Evolutionary conservation across 225 moss, liverwort and hornwort species (phyloP).

Genomic region (Lunularia cruciata): DNA sequence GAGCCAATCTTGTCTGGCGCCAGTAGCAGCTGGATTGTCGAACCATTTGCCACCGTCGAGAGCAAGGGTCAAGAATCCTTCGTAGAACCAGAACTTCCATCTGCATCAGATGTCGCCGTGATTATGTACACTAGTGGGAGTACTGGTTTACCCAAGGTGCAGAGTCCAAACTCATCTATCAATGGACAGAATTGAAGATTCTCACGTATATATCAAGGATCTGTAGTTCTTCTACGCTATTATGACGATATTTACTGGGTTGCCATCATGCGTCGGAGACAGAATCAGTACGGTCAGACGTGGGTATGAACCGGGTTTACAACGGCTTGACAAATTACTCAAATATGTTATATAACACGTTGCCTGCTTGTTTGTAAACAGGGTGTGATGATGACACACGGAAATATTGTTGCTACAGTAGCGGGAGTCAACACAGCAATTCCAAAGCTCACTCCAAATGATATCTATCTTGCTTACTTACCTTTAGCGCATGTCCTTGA

Average conservation of each 20-base stretch:
- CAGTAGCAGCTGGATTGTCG: constrained; percentile 55
- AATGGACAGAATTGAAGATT: too few relatives aligned
- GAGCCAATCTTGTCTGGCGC: constrained; percentile 58
- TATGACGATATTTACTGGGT: too few relatives aligned
- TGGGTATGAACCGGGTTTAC: too few relatives aligned
- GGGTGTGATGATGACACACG: constrained; percentile 99
- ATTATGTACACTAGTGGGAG: constrained; percentile 99
- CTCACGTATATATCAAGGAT: too few relatives aligned
- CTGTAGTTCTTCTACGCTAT: too few relatives aligned
- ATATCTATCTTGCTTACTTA: constrained; percentile 85
- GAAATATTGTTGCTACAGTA: constrained; percentile 74
- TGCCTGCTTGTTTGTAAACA: too few relatives aligned
- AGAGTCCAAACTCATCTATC: too few relatives aligned
- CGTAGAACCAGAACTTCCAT: constrained; percentile 60
- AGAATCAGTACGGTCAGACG: too few relatives aligned
- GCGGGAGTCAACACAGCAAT: constrained; percentile 68
- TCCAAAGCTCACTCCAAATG: constrained; percentile 55
- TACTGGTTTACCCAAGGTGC: constrained; percentile 94
- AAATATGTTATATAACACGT: too few relatives aligned
- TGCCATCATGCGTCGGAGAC: too few relatives aligned
- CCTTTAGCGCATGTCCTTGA: constrained; percentile 96
- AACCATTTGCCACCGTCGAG: constrained; percentile 63
- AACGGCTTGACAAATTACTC: too few relatives aligned
- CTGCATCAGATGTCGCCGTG: constrained; percentile 72
- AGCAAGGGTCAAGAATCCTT: constrained; percentile 62